Evolutionary conservation across 257 asterid species (phyloP), one percentile per base, ranked within the genome.

Genomic region (Nicotiana noctiflora): DNA sequence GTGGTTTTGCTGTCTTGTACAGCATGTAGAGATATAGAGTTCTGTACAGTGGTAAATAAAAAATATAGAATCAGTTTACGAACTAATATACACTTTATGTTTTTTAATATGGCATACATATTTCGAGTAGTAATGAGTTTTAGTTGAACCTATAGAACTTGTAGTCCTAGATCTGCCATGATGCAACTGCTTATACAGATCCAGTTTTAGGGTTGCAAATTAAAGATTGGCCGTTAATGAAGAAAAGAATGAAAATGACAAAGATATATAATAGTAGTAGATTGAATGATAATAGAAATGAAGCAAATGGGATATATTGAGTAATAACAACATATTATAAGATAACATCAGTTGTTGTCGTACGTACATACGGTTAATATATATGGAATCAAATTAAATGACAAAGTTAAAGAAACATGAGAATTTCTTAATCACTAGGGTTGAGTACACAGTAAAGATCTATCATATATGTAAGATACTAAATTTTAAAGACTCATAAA

Each of bases 391-490:
- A 46, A 72, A 23, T 46, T 51, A 72, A 72, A 25, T 25, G 1
- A 72, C 77, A 44, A 72, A 46, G 60, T 72, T 72, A 1, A 3
- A 72, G 37, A 46, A 72, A 21, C 77, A 12, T 44, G 59, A 49
- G 19, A 46, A 46, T 27, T 25, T 13, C 31, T 19, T 46, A 53
- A 72, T 23, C 21, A 13, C 23, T 72, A 72, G 65, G 78, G 78
- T 72, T 23, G 61, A 72, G 61, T 72, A 49, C 37, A 72, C 60
- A 72, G 18, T 72, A 23, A 72, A 72, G 61, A 72, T 72, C 37
- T 44, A 70, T 70, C 13, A 18, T 19, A n/a, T n/a, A 19, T 15
- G 49, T 70, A 44, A 70, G 77, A 70, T 19, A 40, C 46, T 37
- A 34, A 1, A n/a, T 10, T 2, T 11, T 10, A 70, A 44, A 23